phyloP scores from a whole-genome alignment of 805 yeast genomes.

The Blastobotrys peoriensis region DNA sequence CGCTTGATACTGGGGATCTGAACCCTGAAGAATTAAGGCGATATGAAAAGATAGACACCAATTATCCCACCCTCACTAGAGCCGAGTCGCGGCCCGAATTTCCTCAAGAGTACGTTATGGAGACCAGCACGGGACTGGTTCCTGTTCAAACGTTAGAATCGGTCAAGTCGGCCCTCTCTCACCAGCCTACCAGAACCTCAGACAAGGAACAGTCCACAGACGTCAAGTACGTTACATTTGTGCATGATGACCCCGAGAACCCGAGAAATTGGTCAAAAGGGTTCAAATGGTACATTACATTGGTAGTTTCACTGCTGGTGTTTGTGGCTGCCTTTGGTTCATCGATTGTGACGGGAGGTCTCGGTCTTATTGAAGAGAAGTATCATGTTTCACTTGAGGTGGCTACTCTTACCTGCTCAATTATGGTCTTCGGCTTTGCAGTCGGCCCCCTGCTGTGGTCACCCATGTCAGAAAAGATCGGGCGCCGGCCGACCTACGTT shows the following conservation, averaged over 20 bases:
- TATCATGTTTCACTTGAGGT: constrained; percentile 73
- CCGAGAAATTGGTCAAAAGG: constrained; percentile 75
- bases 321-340: constrained; percentile 92
- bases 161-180: constrained; percentile 38
- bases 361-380: constrained; percentile 58
- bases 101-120: constrained; percentile 89
- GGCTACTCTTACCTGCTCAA: constrained; percentile 69
- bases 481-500: constrained; percentile 78
- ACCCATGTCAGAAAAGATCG: constrained; percentile 78
- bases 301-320: constrained; percentile 62
- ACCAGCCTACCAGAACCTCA: not conserved
- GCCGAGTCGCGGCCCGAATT: constrained; percentile 40
- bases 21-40: not conserved
- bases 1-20: constrained; percentile 1
- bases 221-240: constrained; percentile 77
- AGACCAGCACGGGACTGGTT: constrained; percentile 83
- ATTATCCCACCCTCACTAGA: not conserved
- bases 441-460: constrained; percentile 89
- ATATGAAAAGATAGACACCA: not conserved
- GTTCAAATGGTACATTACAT: constrained; percentile 43
- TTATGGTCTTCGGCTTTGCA: constrained; percentile 85
- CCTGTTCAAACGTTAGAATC: constrained; percentile 67
- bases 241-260: constrained; percentile 74
- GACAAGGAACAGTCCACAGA: not conserved
- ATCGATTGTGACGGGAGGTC: constrained; percentile 82